Base-by-base conservation (phyloP, 371 early-diverging fungal species). In the Mucor saturninus region DNA sequence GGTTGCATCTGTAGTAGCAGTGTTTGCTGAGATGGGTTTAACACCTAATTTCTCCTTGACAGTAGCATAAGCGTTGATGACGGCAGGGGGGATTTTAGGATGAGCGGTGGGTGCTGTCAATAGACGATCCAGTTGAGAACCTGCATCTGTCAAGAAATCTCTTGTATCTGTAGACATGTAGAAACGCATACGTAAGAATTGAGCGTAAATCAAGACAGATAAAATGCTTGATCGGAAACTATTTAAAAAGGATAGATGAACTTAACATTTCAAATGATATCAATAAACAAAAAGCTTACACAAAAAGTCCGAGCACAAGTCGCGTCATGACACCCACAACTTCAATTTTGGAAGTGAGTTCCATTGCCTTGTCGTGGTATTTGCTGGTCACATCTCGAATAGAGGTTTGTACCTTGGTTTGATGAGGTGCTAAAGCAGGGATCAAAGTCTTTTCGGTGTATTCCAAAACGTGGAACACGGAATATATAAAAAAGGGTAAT, bases 121-220 rank as follows among this genome's bases (percentile, higher is more conserved):
- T 3, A 56, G 32, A 0, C 14, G 14, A 54, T 68, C 73, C 0
- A 60, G 6, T 15, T 62, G 45, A 2, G 21, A 28, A 4, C 26
- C 61, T 15, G 52, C 8, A 6, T 43, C 52, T 21, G 29, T 32
- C 4, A 72, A 28, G 11, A 59, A 57, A 4, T 62, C 5, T 30
- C 73, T 65, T 3, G 56, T 63, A 30, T 59, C 30, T 10, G 42
- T 2, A 26, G 71, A 71, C 59, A 66, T 66, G 21, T 84, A 79
- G 66, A 86, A 92, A 32, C 94, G 81, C 83, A 93, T 85, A 26
- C 89, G 83, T 66, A 94, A 71, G 72, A 94, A 94, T 70, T 91
- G 90, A 55, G 73, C 79, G 62, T 88, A 94, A 26, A 92, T 59
- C 13, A 93, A 53, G 31, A 92, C 85, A 30, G 89, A 83, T 21